Base-by-base conservation (phyloP, 345 rosid species). In the Clarkia xantiana region DNA sequence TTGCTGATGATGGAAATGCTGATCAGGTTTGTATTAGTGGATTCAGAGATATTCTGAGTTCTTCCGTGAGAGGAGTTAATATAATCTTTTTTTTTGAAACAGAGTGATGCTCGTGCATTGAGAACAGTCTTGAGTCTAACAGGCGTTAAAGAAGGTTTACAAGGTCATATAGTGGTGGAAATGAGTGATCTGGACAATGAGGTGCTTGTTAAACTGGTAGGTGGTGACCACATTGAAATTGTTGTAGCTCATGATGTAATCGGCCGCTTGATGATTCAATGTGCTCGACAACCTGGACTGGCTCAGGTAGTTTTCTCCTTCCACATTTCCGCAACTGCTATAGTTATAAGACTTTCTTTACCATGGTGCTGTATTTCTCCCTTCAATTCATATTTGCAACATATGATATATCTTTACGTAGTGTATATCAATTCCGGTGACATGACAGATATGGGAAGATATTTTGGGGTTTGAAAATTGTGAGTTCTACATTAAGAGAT, bases 101-200 rank as follows among this genome's bases (percentile, higher is more conserved):
- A 82, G 90, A 82, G 85, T 61, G 90, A 82, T 65, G 90, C 90
- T 23, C 90, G 77, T 51, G 90, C 90, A 54, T 62, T 78, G 59
- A 82, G 90, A 65, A 78, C 90, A 0, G 90, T 82, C 54, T 63
- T 76, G 65, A 82, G 90, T 69, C 67, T 82, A 45, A 76, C 85
- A 12, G 90, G 85, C 45, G 81, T 82, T 25, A 82, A 78, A 64
- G 83, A 82, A 66, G 83, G 90, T 50, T 65, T 78, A 46, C 68
- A 64, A 68, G 90, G 85, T 45, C 90, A 81, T 58, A 81, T 81
- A 45, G 79, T 81, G 44, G 85, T 81, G 51, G 90, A 81, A 71
- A 68, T 81, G 53, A 74, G 85, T 45, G 90, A 81, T 67, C 82
- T 81, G 16, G 82, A 81, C 66, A 81, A 78, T 58, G 90, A 82